These are phyloP conservation scores for Aspergillus phoenicis DNA, from an alignment of 2,329 filamentous ascomycete genomes.

Conservation along the genomic window DNA sequence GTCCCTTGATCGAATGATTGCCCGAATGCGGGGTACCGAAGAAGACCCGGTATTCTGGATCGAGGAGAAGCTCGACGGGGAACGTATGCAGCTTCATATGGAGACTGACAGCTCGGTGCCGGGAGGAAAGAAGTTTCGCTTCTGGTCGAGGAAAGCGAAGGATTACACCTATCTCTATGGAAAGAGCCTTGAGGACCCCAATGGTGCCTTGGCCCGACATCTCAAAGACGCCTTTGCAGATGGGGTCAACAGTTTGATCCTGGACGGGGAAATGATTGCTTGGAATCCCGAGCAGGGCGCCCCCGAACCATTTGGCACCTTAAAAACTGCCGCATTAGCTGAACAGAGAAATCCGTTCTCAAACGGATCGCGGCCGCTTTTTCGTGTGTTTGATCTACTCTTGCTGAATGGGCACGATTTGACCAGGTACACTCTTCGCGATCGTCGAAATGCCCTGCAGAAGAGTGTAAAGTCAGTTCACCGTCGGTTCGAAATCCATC, in stretches of 20 bases:
- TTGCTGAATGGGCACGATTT: slow-evolving; percentile 80
- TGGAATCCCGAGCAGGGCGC: slow-evolving; percentile 88
- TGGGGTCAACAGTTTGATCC: slow-evolving; percentile 80
- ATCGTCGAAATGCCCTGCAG: slow-evolving; percentile 75
- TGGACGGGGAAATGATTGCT: slow-evolving; percentile 98
- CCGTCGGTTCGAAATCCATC: slow-evolving; percentile 80
- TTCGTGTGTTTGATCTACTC: slow-evolving; percentile 86
- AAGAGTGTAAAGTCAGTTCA: slow-evolving; percentile 69
- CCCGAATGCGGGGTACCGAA: slow-evolving; percentile 65
- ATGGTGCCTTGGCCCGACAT: slow-evolving; percentile 77
- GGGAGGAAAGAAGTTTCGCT: slow-evolving; percentile 75
- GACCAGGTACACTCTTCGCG: slow-evolving; percentile 78
- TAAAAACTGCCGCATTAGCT: slow-evolving; percentile 85
- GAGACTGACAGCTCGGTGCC: slow-evolving; percentile 65
- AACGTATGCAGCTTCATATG: slow-evolving; percentile 97
- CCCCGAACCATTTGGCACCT: slow-evolving; percentile 84
- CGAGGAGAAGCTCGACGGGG: slow-evolving; percentile 95
- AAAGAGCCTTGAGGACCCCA: slow-evolving; percentile 70
- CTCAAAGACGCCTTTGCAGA: slow-evolving; percentile 74
- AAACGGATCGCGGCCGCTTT: slow-evolving; percentile 72
- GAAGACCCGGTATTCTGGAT: slow-evolving; percentile 87
- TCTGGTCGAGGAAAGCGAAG: slow-evolving; percentile 95
- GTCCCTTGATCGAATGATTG: slow-evolving; percentile 77
- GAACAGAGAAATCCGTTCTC: slow-evolving; percentile 73
- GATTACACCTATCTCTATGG: slow-evolving; percentile 97